Base-by-base conservation (phyloP, 306 rosid genomes). In the Vachellia pachyceras region DNA sequence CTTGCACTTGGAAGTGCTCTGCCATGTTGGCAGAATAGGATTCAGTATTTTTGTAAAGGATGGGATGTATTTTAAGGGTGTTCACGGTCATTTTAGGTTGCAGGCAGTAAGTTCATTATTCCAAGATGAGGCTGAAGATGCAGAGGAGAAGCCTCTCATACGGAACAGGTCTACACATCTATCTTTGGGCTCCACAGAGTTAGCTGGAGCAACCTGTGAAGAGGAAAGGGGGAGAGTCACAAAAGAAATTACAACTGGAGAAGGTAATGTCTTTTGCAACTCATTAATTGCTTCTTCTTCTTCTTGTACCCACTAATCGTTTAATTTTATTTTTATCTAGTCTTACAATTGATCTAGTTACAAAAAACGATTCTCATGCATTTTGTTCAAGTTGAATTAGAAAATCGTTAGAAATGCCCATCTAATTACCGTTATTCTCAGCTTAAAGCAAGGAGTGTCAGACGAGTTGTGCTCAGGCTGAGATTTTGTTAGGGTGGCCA, bases 81-180 rank as follows among this genome's bases (percentile, higher is more conserved):
- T 35, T 44, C 67, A 20, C 79, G 85, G 81, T 84, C 66, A 78
- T 85, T 84, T 66, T 82, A 95, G 99, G 82, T 80, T 92, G 90
- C 94, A 86, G 87, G 63, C 84, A 52, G 99, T 94, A 90, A 84
- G 88, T 82, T 85, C 95, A 42, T 87, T 91, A 64, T 71, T 85
- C 74, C 92, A 84, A 77, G 93, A n/a, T n/a, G n/a, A n/a, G n/a
- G n/a, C n/a, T n/a, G n/a, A n/a, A n/a, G n/a, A 92, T 55, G 46
- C 84, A 77, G 97, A 93, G 73, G 94, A 93, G 84, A 87, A 89
- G 44, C 97, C 92, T 77, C 91, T 95, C 63, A 92, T 89, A 20
- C 87, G 94, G 86, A 90, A 91, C 78, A 89, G 91, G 75, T 81
- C 98, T 83, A 87, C 90, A 77, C 87, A 65, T 50, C 46, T 68